A percentile compares a stretch with the other conserved stretches of the same genome.
phyloP scores from a whole-genome alignment of 805 yeast species.

The Wickerhamomyces alni region DNA sequence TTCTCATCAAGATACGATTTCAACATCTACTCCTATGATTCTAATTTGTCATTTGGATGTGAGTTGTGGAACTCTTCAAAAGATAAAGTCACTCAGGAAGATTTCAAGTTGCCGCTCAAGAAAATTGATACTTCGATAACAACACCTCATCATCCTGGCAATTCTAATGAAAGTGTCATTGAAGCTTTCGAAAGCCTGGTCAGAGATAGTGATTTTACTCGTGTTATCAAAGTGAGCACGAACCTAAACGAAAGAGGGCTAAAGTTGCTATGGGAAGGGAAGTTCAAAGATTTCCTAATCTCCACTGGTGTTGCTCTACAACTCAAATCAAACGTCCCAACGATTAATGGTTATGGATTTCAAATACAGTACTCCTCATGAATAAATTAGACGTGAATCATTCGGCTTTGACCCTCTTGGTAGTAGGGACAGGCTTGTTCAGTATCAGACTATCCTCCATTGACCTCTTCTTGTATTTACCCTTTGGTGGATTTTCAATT shows the following conservation, averaged over 20 bases:
- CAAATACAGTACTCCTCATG: constrained; percentile 57
- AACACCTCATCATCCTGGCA: constrained; percentile 25
- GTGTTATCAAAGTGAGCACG: constrained; percentile 70
- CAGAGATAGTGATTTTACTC: constrained; percentile 50
- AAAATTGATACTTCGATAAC: constrained; percentile 23
- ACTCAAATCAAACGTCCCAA: constrained; percentile 39
- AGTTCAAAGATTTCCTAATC: constrained; percentile 69
- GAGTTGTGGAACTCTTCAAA: constrained; percentile 61
- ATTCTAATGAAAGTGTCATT: constrained; percentile 35
- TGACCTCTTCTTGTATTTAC: constrained; percentile 26
- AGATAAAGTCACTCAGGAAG: constrained; percentile 13
- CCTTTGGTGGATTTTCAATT: constrained; percentile 41
- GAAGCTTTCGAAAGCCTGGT: constrained; percentile 46
- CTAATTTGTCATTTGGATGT: constrained; percentile 80
- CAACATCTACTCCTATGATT: constrained; percentile 84
- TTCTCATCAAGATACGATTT: constrained; percentile 84
- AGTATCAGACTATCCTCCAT: neutral
- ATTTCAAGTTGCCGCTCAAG: constrained; percentile 4
- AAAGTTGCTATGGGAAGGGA: constrained; percentile 82
- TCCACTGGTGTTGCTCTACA: constrained; percentile 64
- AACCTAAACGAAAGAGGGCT: constrained; percentile 57
- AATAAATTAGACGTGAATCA: neutral
- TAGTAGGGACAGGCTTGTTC: neutral
- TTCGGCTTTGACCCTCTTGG: constrained; percentile 1
- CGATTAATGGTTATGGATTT: constrained; percentile 47